phyloP scores from a whole-genome alignment of 768 basidiomycete species.

The Crucibulum laeve region DNA sequence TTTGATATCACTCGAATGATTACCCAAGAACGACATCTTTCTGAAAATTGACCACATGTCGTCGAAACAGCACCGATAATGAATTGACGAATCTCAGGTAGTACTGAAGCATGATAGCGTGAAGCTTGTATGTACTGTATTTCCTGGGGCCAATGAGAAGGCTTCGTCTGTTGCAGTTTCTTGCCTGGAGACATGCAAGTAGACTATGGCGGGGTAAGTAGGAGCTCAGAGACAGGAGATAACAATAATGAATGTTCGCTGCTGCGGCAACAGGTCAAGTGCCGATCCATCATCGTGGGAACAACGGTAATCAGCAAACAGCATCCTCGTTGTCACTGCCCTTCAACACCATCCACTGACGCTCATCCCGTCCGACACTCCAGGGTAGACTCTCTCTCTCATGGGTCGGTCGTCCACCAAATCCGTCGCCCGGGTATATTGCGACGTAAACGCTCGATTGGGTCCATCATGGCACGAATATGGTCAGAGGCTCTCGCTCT shows the following conservation, averaged over 20 bases:
- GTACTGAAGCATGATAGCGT: constrained; percentile 56
- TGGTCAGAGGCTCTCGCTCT: constrained; percentile 44
- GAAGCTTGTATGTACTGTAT: constrained; percentile 51
- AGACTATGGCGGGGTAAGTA: too few species aligned
- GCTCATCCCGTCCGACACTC: background rate
- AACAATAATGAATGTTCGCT: too few species aligned
- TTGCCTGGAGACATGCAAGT: too few species aligned
- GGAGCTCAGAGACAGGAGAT: too few species aligned
- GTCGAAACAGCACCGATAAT: constrained; percentile 23
- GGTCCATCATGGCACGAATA: constrained; percentile 96
- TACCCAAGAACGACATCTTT: constrained; percentile 27
- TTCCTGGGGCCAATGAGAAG: constrained; percentile 24
- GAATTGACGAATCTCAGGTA: constrained; percentile 32
- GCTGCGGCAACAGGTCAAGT: too few species aligned
- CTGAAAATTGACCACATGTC: constrained; percentile 1
- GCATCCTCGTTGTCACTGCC: constrained; percentile 4
- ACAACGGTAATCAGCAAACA: constrained; percentile 14
- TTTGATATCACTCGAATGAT: constrained; percentile 54
- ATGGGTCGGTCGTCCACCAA: constrained; percentile 74
- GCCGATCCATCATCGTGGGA: constrained; percentile 24
- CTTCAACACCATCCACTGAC: constrained; percentile 4
- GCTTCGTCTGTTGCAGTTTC: constrained; percentile 1
- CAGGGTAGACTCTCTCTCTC: constrained; percentile 11
- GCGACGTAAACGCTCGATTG: constrained; percentile 82
- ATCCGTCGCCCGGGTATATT: constrained; percentile 83